Evolutionary conservation across 176 grass and related monocot species (phyloP).

Genomic region (Coix lacrymajobi): DNA sequence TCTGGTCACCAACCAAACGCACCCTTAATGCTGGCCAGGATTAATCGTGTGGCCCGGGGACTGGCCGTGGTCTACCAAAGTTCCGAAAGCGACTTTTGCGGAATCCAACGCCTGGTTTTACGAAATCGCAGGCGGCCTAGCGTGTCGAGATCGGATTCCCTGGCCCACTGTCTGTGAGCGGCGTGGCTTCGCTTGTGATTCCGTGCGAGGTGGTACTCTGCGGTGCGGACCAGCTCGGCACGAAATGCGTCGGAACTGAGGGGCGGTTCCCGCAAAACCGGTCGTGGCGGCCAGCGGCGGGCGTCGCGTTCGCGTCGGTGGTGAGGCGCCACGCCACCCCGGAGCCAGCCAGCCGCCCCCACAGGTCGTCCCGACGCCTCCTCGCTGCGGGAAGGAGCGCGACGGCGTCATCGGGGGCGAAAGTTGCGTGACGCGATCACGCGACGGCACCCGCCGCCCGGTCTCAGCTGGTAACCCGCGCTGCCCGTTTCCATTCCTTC

Average conservation of each 20-base stretch:
- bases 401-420: conserved; percentile 7
- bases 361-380: not conserved
- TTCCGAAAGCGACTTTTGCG: conserved; percentile 25
- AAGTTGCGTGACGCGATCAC: conserved; percentile 26
- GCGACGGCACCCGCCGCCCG: not conserved
- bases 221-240: not conserved
- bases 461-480: not conserved
- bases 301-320: conserved; percentile 31
- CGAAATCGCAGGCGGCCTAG: not conserved
- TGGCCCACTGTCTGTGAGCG: conserved; percentile 9
- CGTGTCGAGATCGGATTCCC: not conserved
- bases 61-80: conserved; percentile 10
- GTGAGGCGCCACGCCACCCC: not conserved
- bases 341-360: not conserved
- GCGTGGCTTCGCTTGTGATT: not conserved
- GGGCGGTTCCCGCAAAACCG: not conserved
- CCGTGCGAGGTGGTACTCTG: not conserved
- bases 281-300: conserved; percentile 18
- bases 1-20: too few relatives aligned
- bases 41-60: conserved; percentile 26
- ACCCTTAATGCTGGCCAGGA: not conserved
- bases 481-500: conserved; percentile 13
- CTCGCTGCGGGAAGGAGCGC: not conserved
- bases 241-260: not conserved
- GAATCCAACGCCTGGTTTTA: not conserved